A percentile compares a stretch with the other conserved stretches of the same genome.
phyloP scores from a whole-genome alignment of 1,284 basidiomycete genomes.

The Apiotrichum siamense region DNA sequence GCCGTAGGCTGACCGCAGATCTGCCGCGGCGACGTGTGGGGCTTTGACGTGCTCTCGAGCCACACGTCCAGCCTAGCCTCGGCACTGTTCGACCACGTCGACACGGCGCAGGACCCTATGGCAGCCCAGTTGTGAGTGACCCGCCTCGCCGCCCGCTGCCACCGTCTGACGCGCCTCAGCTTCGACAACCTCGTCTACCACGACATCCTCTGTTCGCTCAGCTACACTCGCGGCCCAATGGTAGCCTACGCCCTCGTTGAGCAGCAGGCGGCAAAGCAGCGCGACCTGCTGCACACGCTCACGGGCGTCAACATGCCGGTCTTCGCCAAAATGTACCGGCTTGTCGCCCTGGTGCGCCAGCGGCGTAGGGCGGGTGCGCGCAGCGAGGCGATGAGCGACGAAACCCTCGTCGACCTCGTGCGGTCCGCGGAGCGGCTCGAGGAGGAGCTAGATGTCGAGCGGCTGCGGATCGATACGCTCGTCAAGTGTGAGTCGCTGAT shows the following conservation, averaged over 20 bases:
- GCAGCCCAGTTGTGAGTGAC: conserved; percentile 31
- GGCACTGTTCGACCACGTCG: not conserved
- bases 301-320: conserved; percentile 29
- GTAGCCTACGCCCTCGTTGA: conserved; percentile 2
- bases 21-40: conserved; percentile 38
- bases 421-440: conserved; percentile 25
- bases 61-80: not conserved
- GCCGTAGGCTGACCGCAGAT: conserved; percentile 21
- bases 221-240: conserved; percentile 1
- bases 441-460: conserved; percentile 24
- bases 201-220: conserved; percentile 20
- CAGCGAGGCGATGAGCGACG: conserved; percentile 22
- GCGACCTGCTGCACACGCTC: conserved; percentile 23
- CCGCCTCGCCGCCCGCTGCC: no score
- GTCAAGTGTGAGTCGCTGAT: conserved; percentile 18
- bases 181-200: conserved; percentile 37
- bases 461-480: conserved; percentile 26
- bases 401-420: conserved; percentile 25
- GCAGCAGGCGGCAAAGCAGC: conserved; percentile 4
- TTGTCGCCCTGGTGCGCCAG: conserved; percentile 21
- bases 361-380: conserved; percentile 8
- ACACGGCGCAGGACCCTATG: conserved; percentile 20
- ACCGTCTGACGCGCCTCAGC: conserved; percentile 6
- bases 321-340: conserved; percentile 28
- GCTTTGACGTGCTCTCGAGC: conserved; percentile 21